Percentiles rank a stretch among this genome's conserved stretches.
phyloP scores from a whole-genome alignment of 2,329 filamentous ascomycete species.

The Coniochaeta prunicola region DNA sequence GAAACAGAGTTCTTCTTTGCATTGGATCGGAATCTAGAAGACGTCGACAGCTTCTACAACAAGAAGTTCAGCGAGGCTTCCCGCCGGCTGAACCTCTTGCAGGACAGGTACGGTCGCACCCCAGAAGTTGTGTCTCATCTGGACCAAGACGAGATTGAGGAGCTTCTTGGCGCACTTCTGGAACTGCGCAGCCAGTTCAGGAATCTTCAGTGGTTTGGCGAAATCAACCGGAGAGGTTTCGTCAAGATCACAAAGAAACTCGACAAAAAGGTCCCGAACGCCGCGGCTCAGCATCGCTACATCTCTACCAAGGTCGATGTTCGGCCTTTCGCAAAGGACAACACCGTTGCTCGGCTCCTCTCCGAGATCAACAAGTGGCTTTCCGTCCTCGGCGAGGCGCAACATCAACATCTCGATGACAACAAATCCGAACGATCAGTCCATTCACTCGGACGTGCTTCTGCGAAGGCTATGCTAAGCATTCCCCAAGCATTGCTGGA shows the following conservation, averaged over 20 bases:
- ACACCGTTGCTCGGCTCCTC: constrained; percentile 39
- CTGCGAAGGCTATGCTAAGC: constrained; percentile 67
- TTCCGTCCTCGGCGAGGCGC: constrained; percentile 69
- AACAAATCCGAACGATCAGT: constrained; percentile 66
- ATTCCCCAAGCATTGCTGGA: constrained; percentile 64
- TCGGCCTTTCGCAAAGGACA: constrained; percentile 75
- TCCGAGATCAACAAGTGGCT: constrained; percentile 84
- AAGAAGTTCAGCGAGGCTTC: constrained; percentile 84
- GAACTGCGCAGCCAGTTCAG: constrained; percentile 82
- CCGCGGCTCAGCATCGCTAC: constrained; percentile 75
- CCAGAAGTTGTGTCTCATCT: constrained; percentile 60
- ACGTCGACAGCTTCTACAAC: constrained; percentile 95
- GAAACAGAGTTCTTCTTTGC: constrained; percentile 87
- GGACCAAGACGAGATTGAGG: constrained; percentile 83
- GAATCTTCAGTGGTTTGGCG: constrained; percentile 95
- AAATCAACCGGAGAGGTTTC: constrained; percentile 92
- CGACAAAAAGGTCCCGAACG: constrained; percentile 82
- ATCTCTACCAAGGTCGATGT: constrained; percentile 86
- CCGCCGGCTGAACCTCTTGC: constrained; percentile 75
- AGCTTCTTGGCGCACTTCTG: constrained; percentile 81
- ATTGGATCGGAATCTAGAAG: constrained; percentile 93
- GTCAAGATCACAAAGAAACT: constrained; percentile 99
- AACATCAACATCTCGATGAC: constrained; percentile 70
- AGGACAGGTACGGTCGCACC: constrained; percentile 77
- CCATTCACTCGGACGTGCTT: constrained; percentile 68